Conservation (phyloP, 345 rosid genomes). For the Erodium maritimum region DNA sequence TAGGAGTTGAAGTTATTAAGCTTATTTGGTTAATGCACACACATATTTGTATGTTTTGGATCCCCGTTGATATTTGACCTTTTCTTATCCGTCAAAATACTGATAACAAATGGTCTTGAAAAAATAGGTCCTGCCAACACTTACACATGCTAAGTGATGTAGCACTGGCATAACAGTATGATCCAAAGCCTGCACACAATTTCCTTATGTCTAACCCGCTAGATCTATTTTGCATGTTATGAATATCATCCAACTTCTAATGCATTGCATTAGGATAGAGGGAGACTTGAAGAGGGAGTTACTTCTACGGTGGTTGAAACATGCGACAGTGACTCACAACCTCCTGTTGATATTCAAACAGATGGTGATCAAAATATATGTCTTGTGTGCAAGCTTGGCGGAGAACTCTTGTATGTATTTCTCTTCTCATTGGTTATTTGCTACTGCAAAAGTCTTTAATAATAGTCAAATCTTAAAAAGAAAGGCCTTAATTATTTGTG, state of each 20-base stretch:
- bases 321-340: conserved; percentile 12
- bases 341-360: conserved; percentile 11
- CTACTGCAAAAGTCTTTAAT: neutral
- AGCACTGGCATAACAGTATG: neutral
- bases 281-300: conserved; percentile 29
- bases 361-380: conserved; percentile 18
- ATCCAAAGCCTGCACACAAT: too few species aligned
- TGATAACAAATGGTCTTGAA: too few species aligned
- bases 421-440: conserved; percentile 2
- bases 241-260: conserved; percentile 8
- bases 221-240: neutral
- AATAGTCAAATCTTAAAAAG: neutral
- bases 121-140: neutral
- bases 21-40: too few species aligned
- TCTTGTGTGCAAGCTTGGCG: conserved; percentile 33
- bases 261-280: conserved; percentile 53
- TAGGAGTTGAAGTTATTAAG: too few species aligned
- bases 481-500: neutral
- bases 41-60: too few species aligned
- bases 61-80: too few species aligned
- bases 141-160: neutral
- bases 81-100: too few species aligned
- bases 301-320: conserved; percentile 19
- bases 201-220: neutral
- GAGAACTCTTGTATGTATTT: conserved; percentile 39